Evolutionary conservation across 2,329 filamentous ascomycete species (phyloP), one percentile per base, ranked within the genome.

Genomic region (Aspergillus arachidicola): DNA sequence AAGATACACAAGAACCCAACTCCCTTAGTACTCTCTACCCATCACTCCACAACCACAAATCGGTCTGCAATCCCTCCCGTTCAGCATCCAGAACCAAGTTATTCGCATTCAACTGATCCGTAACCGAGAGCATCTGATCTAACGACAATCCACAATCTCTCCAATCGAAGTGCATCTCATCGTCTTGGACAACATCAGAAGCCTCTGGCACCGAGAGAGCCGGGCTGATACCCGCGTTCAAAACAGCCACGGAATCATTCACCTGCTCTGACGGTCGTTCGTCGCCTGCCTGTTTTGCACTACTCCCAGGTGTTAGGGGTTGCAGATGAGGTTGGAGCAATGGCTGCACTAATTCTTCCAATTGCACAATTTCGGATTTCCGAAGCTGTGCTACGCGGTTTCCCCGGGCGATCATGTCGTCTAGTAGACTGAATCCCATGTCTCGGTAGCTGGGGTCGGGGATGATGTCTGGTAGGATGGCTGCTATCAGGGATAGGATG

Each of bases 361-460:
- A 14, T 3, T 69, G 60, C 51, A 69, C 68, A n/a, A 69, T 65
- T 34, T 70, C 68, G 12, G 66, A 70, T n/a, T 64, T 70, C 12
- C 68, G 68, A 6, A 70, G 57, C 43, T 69, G 68, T 7, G 68
- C 68, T 1, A 70, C 67, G 11, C 67, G 66, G 38, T 66, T 70
- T 10, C 68, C 68, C 2, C 68, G 57, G 1, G 62, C 48, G 6
- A 69, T 69, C 68, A 70, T 68, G 4, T 68, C 67, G 4, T 70
- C 60, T 0, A 70, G 61, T 0, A 70, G 50, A 38, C 61, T 65
- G 36, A 65, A 64, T 16, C 64, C 64, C 56, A 65, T 64, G 34
- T 83, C 60, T 57, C 79, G 59, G 78, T 83, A 62, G 79, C 79
- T 23, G 69, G 81, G 46, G 78, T 69, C 81, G 1, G 80, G 81